phyloP scores from a whole-genome alignment of 805 yeast species.

The Torulaspora maleeae region DNA sequence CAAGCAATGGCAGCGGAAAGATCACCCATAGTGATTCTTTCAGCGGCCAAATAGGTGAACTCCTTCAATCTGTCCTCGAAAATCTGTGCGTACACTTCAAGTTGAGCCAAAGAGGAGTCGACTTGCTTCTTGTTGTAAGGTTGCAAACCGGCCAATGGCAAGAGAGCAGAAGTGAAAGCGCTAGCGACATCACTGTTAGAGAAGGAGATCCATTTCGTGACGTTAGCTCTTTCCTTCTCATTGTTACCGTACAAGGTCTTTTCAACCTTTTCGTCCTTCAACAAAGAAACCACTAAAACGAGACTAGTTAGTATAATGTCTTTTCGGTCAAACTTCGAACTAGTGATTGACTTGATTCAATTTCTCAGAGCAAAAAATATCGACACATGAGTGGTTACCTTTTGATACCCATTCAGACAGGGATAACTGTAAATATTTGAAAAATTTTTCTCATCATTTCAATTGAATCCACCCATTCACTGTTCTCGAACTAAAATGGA shows the following conservation, averaged over 20 bases:
- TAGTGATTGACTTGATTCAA: background rate
- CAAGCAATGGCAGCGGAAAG: conserved; percentile 20
- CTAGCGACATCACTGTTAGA: conserved; percentile 62
- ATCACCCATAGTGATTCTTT: conserved; percentile 47
- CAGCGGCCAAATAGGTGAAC: conserved; percentile 72
- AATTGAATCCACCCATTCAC: background rate
- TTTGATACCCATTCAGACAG: conserved; percentile 38
- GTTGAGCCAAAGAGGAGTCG: conserved; percentile 41
- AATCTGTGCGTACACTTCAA: conserved; percentile 40
- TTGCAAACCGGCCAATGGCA: conserved; percentile 52
- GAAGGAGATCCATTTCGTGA: conserved; percentile 74
- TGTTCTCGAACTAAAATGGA: background rate
- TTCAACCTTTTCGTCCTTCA: conserved; percentile 36
- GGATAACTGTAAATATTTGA: conserved; percentile 35
- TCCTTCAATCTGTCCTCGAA: conserved; percentile 56
- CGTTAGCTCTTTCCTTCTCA: conserved; percentile 51
- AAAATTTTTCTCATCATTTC: conserved; percentile 34
- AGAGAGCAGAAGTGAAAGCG: conserved; percentile 44
- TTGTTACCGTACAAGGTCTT: conserved; percentile 56
- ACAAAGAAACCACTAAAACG: conserved; percentile 31
- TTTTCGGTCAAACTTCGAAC: background rate
- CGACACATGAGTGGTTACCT: conserved; percentile 34
- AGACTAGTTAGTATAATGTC: conserved; percentile 12
- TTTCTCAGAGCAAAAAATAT: conserved; percentile 29
- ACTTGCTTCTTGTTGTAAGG: conserved; percentile 78